phyloP scores from a whole-genome alignment of 2,329 filamentous ascomycete genomes.

The Fusarium sambucinum region DNA sequence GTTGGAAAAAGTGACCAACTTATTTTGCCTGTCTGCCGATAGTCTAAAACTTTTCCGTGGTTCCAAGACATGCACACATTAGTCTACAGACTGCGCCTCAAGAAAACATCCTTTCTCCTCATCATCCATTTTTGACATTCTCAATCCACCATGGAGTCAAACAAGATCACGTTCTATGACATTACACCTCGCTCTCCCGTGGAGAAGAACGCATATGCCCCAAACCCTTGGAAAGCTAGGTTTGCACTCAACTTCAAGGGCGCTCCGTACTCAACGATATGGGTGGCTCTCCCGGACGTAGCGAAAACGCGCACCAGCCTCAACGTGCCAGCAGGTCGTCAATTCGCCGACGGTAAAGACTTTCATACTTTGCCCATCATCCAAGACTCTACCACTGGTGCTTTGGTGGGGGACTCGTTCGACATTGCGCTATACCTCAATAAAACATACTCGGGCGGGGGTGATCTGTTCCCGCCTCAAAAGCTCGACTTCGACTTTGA shows the following conservation, averaged over 20 bases:
- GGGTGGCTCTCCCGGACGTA: conserved; percentile 67
- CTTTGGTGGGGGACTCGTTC: conserved; percentile 70
- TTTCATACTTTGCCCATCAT: conserved; percentile 72
- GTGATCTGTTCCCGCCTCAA: conserved; percentile 62
- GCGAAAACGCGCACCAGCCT: conserved; percentile 60
- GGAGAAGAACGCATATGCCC: conserved; percentile 40
- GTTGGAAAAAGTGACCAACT: fast-evolving
- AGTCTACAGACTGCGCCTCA: not conserved
- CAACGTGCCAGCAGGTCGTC: conserved; percentile 62
- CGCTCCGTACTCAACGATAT: conserved; percentile 54
- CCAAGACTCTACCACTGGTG: conserved; percentile 56
- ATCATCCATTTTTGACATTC: no score
- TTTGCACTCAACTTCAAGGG: conserved; percentile 59
- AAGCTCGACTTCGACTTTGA: conserved; percentile 56
- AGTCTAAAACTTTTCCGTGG: not conserved
- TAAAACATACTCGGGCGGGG: conserved; percentile 61
- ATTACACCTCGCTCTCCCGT: conserved; percentile 54
- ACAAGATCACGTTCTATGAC: conserved; percentile 56
- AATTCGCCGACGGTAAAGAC: conserved; percentile 66
- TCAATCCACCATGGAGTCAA: not conserved
- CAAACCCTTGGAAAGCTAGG: conserved; percentile 53
- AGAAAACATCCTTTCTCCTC: not conserved
- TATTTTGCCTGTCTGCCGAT: not conserved
- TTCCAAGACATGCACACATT: not conserved
- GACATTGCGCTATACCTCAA: conserved; percentile 74